Base-by-base conservation (phyloP, 2,329 filamentous ascomycete genomes). In the Drechslera avenae region DNA sequence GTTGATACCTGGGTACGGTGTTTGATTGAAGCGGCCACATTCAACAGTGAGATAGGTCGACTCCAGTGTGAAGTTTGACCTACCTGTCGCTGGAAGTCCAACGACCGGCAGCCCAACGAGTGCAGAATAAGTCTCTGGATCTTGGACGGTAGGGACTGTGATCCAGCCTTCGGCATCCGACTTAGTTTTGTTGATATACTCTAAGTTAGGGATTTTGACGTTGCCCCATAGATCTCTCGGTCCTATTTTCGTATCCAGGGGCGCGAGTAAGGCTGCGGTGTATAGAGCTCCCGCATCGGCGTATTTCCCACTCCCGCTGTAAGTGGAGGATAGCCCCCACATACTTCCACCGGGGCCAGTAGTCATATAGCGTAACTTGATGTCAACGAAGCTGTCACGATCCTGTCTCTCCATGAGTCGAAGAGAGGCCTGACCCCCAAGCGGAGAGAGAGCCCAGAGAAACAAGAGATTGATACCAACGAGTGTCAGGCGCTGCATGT, bases 401-500 rank as follows among this genome's bases (percentile, higher is more conserved):
- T 50, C 12, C 13, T 54, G 44, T 19, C 56, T 62, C 4, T 36
- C 19, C 52, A 75, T 55, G 1, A 74, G 17, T 10, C 71, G 65
- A 1, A 75, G 57, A 2, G 70, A 71, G 6, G 68, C 71, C 47
- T 75, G 71, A 32, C 72, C 72, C 1, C 72, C 72, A 0, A 75
- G 32, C 1, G 72, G 73, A 2, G 73, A 75, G 1, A 75, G 16
- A 2, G 68, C 52, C 71, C 73, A 74, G 0, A 75, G 52, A 14
- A 73, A 66, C 0, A 73, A 42, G 0, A 75, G 45, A 19, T 70
- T 67, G 0, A 41, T 61, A 0, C 72, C 72, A 10, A 73, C 64
- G 0, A 72, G 0, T 1, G 68, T 72, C 0, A 74, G 21, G 0
- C 61, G 41, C 13, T 59, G 62, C 59, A 74, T 66, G 0, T 66